Evolutionary conservation across 441 rosid genomes (phyloP).

Genomic region (Geranium incanum): DNA sequence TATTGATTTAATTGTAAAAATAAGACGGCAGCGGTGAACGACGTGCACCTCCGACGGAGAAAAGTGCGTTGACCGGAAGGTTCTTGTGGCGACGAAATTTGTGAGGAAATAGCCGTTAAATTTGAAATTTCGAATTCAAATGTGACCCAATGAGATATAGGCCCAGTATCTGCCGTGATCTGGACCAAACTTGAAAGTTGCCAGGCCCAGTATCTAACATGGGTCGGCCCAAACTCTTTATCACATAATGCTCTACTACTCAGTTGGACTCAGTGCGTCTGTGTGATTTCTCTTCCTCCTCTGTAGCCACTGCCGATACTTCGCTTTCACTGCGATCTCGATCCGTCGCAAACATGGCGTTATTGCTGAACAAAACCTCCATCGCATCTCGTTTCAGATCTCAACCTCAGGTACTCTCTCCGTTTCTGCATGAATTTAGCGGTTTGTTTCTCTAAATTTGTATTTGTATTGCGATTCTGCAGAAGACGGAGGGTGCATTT

Average conservation of each 20-base stretch:
- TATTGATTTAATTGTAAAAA: too few species aligned
- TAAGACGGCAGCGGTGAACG: too few species aligned
- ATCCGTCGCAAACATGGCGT: constrained; percentile 44
- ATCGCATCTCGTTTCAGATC: constrained; percentile 56
- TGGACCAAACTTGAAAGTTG: neutral
- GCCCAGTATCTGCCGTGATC: neutral
- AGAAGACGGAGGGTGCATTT: constrained; percentile 36
- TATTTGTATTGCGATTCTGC: constrained; percentile 11
- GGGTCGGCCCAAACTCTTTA: neutral
- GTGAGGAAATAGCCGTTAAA: too few species aligned
- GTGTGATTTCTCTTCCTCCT: neutral
- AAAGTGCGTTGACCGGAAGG: too few species aligned
- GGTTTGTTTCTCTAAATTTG: constrained; percentile 10
- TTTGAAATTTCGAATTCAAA: too few species aligned
- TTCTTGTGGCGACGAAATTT: too few species aligned
- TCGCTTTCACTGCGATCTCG: neutral
- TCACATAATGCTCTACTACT: neutral
- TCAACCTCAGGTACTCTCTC: constrained; percentile 37
- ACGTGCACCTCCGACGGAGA: too few species aligned
- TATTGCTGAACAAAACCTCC: constrained; percentile 37
- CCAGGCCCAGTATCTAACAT: neutral
- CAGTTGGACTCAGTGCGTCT: neutral
- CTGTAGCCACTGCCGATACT: neutral
- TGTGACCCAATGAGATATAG: neutral
- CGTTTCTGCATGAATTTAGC: neutral